Conservation (phyloP, 148 eudicot genomes). For the Pouteria glomerata region DNA sequence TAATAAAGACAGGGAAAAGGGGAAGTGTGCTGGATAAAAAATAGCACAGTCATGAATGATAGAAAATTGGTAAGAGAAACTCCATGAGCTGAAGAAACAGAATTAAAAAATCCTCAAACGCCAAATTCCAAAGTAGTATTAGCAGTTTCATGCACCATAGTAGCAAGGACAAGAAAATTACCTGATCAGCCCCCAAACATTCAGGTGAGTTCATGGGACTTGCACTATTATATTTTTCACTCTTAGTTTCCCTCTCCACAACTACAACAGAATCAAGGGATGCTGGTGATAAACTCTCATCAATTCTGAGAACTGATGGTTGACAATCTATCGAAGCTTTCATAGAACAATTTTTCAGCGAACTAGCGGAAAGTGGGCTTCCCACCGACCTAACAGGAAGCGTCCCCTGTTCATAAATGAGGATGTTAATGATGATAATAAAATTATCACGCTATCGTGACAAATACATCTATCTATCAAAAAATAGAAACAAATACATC, state of each 20-base stretch:
- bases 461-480: not conserved
- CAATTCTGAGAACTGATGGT: constrained; percentile 41
- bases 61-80: not conserved
- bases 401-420: constrained; percentile 34
- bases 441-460: not conserved
- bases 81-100: constrained; percentile 1
- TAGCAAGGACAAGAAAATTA: constrained; percentile 18
- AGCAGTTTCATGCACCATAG: constrained; percentile 2
- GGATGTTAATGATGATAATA: not conserved
- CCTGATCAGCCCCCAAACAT: constrained; percentile 60
- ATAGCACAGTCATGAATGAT: not conserved
- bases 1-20: not conserved
- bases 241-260: constrained; percentile 45
- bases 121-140: not conserved
- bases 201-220: constrained; percentile 54
- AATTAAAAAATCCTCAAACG: not conserved
- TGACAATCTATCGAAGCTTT: constrained; percentile 51
- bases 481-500: too few species aligned
- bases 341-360: constrained; percentile 47
- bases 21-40: not conserved
- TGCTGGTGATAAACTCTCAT: constrained; percentile 65
- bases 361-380: constrained; percentile 48
- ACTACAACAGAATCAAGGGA: constrained; percentile 68
- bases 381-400: constrained; percentile 51
- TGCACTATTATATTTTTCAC: constrained; percentile 45